phyloP scores from a whole-genome alignment of 345 rosid species.

The Arabidopsis suecica region DNA sequence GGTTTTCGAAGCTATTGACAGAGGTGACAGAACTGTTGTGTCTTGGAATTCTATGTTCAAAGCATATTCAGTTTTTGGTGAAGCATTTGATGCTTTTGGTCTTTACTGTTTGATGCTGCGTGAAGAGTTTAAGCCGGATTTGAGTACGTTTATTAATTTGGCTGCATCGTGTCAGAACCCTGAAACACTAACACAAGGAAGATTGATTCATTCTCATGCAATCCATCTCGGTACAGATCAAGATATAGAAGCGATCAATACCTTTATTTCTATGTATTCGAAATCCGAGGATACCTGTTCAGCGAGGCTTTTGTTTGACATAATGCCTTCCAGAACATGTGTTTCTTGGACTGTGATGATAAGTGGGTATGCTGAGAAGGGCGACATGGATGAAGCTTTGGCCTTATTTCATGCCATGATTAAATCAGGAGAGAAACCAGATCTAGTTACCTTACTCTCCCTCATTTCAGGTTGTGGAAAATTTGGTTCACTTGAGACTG shows the following conservation, averaged over 20 bases:
- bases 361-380: conserved; percentile 70
- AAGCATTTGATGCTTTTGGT: conserved; percentile 45
- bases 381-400: conserved; percentile 64
- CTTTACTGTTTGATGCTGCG: conserved; percentile 60
- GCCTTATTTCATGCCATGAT: conserved; percentile 57
- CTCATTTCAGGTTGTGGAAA: conserved; percentile 66
- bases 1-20: conserved; percentile 55
- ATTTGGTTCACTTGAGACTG: conserved; percentile 62
- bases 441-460: conserved; percentile 64
- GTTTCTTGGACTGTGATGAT: conserved; percentile 93
- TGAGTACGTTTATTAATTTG: conserved; percentile 62
- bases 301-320: conserved; percentile 64
- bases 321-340: conserved; percentile 51
- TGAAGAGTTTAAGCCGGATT: conserved; percentile 58
- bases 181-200: conserved; percentile 52
- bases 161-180: conserved; percentile 56
- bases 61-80: conserved; percentile 52
- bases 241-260: conserved; percentile 51
- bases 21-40: conserved; percentile 46
- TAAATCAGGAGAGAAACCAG: conserved; percentile 55
- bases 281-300: conserved; percentile 54
- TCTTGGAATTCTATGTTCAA: conserved; percentile 74
- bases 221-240: conserved; percentile 54
- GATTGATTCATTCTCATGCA: conserved; percentile 62
- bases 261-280: conserved; percentile 72